Evolutionary conservation across 2,329 filamentous ascomycete species (phyloP).

Genomic region (Phoma sp.): DNA sequence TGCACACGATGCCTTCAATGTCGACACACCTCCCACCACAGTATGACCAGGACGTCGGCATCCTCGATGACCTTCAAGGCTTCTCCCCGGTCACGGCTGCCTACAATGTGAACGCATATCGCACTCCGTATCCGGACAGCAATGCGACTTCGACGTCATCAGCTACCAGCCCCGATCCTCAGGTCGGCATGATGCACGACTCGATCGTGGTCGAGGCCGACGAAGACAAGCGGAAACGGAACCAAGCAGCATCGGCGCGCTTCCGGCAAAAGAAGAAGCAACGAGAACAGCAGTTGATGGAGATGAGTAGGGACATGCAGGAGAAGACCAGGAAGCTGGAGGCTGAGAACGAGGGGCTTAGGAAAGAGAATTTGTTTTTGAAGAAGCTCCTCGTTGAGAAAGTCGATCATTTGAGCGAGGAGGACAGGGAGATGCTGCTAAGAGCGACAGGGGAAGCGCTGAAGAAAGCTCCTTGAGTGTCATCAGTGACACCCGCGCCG

Average conservation of each 20-base stretch:
- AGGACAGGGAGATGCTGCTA: conserved; percentile 37
- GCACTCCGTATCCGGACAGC: conserved; percentile 43
- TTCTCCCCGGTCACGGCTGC: conserved; percentile 37
- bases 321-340: conserved; percentile 79
- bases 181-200: conserved; percentile 27
- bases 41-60: conserved; percentile 33
- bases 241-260: conserved; percentile 85
- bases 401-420: conserved; percentile 49
- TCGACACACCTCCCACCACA: conserved; percentile 32
- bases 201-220: conserved; percentile 62
- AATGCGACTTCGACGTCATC: conserved; percentile 38
- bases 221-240: conserved; percentile 87
- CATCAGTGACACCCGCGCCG: not conserved
- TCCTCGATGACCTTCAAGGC: conserved; percentile 40
- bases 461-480: conserved; percentile 14
- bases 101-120: conserved; percentile 35
- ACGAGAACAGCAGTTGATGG: conserved; percentile 76
- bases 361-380: conserved; percentile 52
- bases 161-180: conserved; percentile 31
- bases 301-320: conserved; percentile 69
- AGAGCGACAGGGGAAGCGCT: conserved; percentile 33
- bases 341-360: conserved; percentile 48
- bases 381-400: conserved; percentile 46
- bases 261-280: conserved; percentile 98
- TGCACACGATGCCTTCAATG: conserved; percentile 40